Conservation (phyloP, 495 filamentous ascomycete species). For the Parathielavia appendiculata region DNA sequence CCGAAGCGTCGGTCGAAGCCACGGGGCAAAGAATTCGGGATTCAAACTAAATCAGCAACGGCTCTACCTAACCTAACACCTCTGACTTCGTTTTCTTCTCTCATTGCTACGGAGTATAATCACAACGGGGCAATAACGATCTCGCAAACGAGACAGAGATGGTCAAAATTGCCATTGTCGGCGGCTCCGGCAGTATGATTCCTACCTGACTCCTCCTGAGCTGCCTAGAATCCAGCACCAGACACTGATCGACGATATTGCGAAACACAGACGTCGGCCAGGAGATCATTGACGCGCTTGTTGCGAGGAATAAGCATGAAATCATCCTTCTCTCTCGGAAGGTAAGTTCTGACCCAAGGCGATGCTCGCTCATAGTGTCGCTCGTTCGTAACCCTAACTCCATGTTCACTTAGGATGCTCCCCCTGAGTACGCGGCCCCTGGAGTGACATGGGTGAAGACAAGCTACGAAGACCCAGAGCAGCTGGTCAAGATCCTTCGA, state of each 20-base stretch:
- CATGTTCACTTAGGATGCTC: conserved; percentile 13
- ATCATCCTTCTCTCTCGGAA: conserved; percentile 45
- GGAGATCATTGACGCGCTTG: conserved; percentile 52
- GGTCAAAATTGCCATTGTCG: conserved; percentile 52
- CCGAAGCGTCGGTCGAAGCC: conserved; percentile 2
- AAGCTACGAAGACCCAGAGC: conserved; percentile 40
- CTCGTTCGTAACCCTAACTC: not conserved
- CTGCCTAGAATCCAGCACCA: not conserved
- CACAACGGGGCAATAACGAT: not conserved
- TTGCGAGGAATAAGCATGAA: conserved; percentile 48
- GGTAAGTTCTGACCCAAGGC: not conserved
- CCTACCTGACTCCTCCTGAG: not conserved
- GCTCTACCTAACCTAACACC: too few relatives aligned
- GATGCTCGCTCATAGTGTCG: too few relatives aligned
- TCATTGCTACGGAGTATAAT: not conserved
- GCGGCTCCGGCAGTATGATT: conserved; percentile 48
- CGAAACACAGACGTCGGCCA: conserved; percentile 42
- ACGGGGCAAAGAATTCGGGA: not conserved
- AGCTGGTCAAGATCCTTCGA: conserved; percentile 36
- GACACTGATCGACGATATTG: not conserved
- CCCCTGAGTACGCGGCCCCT: conserved; percentile 8
- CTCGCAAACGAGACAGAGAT: conserved; percentile 27
- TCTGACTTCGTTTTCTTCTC: too few relatives aligned
- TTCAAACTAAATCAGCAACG: not conserved
- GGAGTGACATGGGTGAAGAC: conserved; percentile 37